These are phyloP conservation scores for Striga asiatica DNA, from an alignment of 257 asterid genomes.

Conservation along the genomic window DNA sequence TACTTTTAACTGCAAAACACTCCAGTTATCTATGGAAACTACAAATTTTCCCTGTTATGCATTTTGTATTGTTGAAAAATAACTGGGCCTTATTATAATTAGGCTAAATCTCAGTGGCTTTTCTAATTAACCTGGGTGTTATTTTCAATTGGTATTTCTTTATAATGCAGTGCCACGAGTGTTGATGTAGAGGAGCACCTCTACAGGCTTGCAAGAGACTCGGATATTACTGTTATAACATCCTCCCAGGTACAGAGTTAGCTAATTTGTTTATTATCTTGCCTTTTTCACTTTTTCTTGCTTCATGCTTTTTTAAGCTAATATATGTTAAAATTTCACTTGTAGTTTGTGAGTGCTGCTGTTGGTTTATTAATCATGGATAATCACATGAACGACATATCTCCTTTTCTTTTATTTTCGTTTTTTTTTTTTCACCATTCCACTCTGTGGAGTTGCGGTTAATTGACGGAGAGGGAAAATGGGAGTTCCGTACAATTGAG, in stretches of 20 bases:
- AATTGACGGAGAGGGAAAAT: conserved; percentile 97
- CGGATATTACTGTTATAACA: conserved; percentile 89
- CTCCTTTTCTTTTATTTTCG: not conserved
- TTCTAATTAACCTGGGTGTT: no score
- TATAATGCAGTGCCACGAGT: conserved; percentile 74
- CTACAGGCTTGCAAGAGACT: conserved; percentile 66
- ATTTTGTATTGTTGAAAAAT: no score
- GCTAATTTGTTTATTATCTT: conserved; percentile 1
- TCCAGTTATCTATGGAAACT: not conserved
- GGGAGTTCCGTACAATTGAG: conserved; percentile 89
- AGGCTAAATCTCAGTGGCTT: not conserved
- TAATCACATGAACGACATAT: no score
- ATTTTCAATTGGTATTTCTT: no score
- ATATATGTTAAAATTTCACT: no score
- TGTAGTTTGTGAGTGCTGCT: not conserved
- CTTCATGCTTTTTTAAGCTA: conserved; percentile 1
- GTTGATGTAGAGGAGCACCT: conserved; percentile 98
- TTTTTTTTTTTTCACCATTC: conserved; percentile 38
- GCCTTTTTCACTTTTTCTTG: not conserved
- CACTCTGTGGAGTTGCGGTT: conserved; percentile 82
- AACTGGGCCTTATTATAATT: no score
- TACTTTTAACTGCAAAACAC: no score
- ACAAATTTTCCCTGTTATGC: not conserved
- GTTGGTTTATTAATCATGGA: not conserved
- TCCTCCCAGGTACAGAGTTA: conserved; percentile 76